These are phyloP conservation scores for Fusarium chlamydosporum DNA, from an alignment of 2,329 filamentous ascomycete species.

Conservation along the genomic window DNA sequence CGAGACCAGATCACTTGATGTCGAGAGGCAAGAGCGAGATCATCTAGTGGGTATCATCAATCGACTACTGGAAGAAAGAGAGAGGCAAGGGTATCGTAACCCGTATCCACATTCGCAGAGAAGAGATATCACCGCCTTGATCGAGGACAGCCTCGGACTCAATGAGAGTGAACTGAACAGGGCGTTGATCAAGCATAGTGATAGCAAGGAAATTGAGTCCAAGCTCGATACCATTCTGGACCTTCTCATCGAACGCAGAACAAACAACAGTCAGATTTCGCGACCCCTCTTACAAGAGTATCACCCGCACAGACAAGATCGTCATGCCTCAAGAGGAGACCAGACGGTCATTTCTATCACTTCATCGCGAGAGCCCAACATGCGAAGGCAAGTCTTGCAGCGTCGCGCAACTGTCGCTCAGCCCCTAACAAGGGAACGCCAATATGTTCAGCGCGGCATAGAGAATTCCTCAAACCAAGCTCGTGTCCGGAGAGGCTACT, in stretches of 20 bases:
- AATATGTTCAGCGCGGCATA: not conserved
- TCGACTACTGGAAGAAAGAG: slow-evolving; percentile 10
- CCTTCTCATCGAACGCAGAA: not conserved
- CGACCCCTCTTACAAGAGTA: not conserved
- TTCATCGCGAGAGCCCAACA: not conserved
- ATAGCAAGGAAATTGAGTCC: slow-evolving; percentile 1
- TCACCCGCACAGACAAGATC: not conserved
- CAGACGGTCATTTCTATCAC: slow-evolving; percentile 1
- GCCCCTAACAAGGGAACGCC: not conserved
- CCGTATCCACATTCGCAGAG: not conserved
- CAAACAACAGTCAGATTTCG: fast-evolving
- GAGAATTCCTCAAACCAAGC: slow-evolving; percentile 10
- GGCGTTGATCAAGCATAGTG: not conserved
- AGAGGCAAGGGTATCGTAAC: slow-evolving; percentile 4
- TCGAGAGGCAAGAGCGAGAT: slow-evolving; percentile 18
- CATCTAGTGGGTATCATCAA: slow-evolving; percentile 13
- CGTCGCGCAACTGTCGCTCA: not conserved
- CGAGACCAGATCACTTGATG: slow-evolving; percentile 6
- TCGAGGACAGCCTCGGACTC: not conserved
- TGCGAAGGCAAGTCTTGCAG: not conserved
- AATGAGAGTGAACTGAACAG: not conserved
- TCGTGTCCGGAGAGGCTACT: not conserved
- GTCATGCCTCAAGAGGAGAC: not conserved
- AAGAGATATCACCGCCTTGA: not conserved
- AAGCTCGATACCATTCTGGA: slow-evolving; percentile 19